Evolutionary conservation across 2,329 filamentous ascomycete genomes (phyloP).

Genomic region (Sclerotinia glacialis): DNA sequence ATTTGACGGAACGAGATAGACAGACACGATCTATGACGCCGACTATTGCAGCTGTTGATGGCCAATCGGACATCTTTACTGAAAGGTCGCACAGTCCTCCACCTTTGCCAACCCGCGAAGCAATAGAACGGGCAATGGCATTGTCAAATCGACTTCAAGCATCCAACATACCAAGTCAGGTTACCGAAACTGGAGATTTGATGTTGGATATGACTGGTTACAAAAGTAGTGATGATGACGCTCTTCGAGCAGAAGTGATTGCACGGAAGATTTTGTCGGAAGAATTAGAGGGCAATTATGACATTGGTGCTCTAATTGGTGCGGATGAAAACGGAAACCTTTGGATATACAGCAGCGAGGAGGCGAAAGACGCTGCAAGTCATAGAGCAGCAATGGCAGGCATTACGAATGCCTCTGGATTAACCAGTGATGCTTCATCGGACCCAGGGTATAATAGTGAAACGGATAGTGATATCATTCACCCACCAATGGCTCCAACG

Average conservation of each 20-base stretch:
- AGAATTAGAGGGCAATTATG: constrained; percentile 90
- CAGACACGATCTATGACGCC: constrained; percentile 42
- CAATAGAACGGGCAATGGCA: constrained; percentile 76
- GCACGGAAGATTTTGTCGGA: constrained; percentile 89
- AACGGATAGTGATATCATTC: constrained; percentile 59
- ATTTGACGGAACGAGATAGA: constrained; percentile 40
- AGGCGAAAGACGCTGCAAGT: constrained; percentile 86
- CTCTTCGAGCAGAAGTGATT: constrained; percentile 86
- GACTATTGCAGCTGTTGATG: constrained; percentile 37
- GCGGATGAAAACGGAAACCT: constrained; percentile 94
- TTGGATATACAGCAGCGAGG: constrained; percentile 99
- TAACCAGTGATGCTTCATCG: constrained; percentile 66
- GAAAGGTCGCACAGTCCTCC: constrained; percentile 75
- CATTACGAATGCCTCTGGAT: constrained; percentile 38
- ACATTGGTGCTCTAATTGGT: constrained; percentile 91
- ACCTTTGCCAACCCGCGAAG: constrained; percentile 67
- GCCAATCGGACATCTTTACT: constrained; percentile 38
- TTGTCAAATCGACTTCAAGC: constrained; percentile 83
- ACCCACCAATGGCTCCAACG: constrained; percentile 45
- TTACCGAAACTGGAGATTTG: constrained; percentile 89
- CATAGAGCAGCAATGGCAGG: constrained; percentile 55
- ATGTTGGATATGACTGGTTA: constrained; percentile 99
- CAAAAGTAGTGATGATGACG: constrained; percentile 90
- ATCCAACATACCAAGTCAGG: constrained; percentile 86
- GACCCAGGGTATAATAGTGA: constrained; percentile 97